Evolutionary conservation across 2,329 filamentous ascomycete species (phyloP), one percentile per base, ranked within the genome.

Genomic region (Cladobotryum protrusum): DNA sequence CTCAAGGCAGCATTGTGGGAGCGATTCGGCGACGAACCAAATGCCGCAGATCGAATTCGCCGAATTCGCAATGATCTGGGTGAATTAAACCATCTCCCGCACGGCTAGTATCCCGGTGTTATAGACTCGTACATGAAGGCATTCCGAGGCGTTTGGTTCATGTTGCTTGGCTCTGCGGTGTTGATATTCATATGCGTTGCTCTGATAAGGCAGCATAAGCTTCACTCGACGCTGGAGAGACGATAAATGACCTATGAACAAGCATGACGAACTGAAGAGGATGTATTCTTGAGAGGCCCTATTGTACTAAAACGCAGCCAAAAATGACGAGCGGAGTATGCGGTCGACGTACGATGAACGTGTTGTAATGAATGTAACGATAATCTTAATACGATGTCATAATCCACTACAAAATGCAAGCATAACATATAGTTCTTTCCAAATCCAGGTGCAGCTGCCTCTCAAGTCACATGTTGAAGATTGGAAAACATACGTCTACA

Each of bases 201-300:
- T 19, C 72, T 84, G 42, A 89, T 96, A 81, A 83, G 77, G 65
- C 85, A 95, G 70, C 86, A 95, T 66, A 85, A 78, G 44, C 69
- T 96, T 58, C 86, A 93, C 68, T 81, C 74, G 29, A 93, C 81
- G 29, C 65, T 95, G 52, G 76, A 59, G 53, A 63, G 63, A 47
- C 57, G 60, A 34, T 66, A 48, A 57, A 40, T 24, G 20, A 24
- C 4, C 20, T 24, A 24, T 7, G n/a, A n/a, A n/a, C n/a, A n/a
- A n/a, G n/a, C n/a, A n/a, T n/a, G n/a, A n/a, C n/a, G n/a, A n/a
- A n/a, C n/a, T n/a, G n/a, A n/a, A n/a, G n/a, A n/a, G n/a, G n/a
- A n/a, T n/a, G n/a, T n/a, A n/a, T n/a, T n/a, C n/a, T n/a, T n/a
- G n/a, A n/a, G n/a, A n/a, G n/a, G n/a, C n/a, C n/a, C n/a, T n/a